phyloP scores from a whole-genome alignment of 2,329 filamentous ascomycete species.

The Colletotrichum tofieldiae region DNA sequence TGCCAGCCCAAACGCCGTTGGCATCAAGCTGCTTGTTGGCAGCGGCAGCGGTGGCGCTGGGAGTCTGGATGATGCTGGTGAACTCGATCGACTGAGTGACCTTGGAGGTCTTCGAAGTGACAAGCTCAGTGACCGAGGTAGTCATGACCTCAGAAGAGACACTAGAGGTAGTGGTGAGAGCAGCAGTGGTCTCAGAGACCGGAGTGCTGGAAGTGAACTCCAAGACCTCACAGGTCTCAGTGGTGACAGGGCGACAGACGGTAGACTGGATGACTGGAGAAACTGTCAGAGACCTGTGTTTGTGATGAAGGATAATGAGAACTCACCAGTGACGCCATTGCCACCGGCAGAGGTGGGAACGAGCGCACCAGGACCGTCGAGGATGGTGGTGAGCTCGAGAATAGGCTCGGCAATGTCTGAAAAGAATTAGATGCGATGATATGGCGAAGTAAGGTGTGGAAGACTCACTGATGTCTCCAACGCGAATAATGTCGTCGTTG shows the following conservation, averaged over 20 bases:
- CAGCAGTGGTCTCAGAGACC: not conserved
- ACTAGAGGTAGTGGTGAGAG: not conserved
- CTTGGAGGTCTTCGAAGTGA: not conserved
- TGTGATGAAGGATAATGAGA: not conserved
- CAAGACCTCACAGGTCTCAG: not conserved
- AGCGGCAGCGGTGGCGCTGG: not conserved
- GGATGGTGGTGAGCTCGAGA: conserved; percentile 2
- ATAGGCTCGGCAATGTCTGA: not conserved
- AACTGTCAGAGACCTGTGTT: not conserved
- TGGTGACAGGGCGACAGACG: not conserved
- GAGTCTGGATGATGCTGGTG: not conserved
- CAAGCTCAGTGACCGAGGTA: not conserved
- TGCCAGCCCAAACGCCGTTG: not conserved
- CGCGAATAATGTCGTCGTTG: not conserved
- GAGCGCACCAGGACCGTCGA: not conserved
- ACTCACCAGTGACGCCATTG: not conserved
- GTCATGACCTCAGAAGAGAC: not conserved
- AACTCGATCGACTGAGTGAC: not conserved
- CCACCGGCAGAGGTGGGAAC: not conserved
- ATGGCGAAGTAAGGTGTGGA: too few relatives aligned
- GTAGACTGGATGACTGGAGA: not conserved
- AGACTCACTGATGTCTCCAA: not conserved
- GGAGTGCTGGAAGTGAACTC: not conserved
- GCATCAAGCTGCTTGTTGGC: not conserved
- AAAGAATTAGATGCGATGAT: not conserved